Evolutionary conservation across 176 grass and related monocot species (phyloP).

Genomic region (Paspalum vaginatum): DNA sequence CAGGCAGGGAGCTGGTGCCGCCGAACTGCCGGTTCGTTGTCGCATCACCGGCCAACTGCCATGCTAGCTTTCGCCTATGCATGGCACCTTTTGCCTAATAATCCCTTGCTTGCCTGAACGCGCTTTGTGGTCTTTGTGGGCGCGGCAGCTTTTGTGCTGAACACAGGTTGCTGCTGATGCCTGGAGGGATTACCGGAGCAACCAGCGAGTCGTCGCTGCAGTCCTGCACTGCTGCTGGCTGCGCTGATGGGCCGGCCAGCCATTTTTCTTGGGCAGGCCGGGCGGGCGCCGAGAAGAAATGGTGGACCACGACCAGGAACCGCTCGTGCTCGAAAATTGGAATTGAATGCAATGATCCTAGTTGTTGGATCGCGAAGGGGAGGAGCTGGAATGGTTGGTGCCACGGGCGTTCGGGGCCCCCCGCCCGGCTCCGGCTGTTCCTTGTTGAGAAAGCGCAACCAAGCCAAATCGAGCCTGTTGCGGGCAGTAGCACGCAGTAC

Average conservation of each 20-base stretch:
- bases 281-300: not conserved
- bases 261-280: conserved; percentile 34
- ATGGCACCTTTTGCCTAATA: conserved; percentile 36
- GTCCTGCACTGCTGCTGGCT: not conserved
- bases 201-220: not conserved
- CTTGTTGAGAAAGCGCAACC: conserved; percentile 50
- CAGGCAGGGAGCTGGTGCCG: not conserved
- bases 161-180: conserved; percentile 30
- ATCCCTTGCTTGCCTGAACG: conserved; percentile 48
- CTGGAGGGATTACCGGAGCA: not conserved
- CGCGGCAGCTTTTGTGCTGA: conserved; percentile 41
- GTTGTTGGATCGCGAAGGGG: conserved; percentile 45
- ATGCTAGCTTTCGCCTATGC: not conserved
- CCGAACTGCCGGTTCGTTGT: conserved; percentile 12
- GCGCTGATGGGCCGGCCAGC: conserved; percentile 36
- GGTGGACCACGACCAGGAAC: conserved; percentile 38
- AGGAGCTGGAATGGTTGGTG: conserved; percentile 49
- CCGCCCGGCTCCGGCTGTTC: conserved; percentile 32
- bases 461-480: conserved; percentile 27
- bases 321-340: conserved; percentile 18
- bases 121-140: conserved; percentile 37
- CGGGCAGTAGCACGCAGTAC: not conserved
- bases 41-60: conserved; percentile 14
- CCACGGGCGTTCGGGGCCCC: conserved; percentile 35
- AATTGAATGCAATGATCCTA: conserved; percentile 52